Conservation (phyloP, 306 rosid species). For the Rubus idaeus region DNA sequence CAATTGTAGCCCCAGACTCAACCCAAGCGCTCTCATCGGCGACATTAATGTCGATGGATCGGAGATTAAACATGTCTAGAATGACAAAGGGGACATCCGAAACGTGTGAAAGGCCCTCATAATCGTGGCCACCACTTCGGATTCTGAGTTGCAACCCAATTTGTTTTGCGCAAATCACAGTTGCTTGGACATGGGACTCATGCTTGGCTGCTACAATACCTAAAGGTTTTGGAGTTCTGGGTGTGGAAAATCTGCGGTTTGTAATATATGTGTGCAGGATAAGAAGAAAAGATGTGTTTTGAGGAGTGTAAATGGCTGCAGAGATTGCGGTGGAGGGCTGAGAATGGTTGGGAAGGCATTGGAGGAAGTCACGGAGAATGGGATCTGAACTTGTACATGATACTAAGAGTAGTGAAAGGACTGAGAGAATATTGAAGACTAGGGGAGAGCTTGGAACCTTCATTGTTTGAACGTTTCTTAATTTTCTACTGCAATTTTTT, state of each 20-base stretch:
- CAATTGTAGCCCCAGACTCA: conserved; percentile 34
- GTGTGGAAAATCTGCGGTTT: conserved; percentile 26
- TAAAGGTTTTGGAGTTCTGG: conserved; percentile 34
- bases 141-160: conserved; percentile 25
- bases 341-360: conserved; percentile 12
- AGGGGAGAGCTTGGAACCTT: too few species aligned
- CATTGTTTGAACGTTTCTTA: too few species aligned
- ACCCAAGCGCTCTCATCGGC: conserved; percentile 28
- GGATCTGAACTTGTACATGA: background rate
- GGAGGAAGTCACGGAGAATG: background rate
- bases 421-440: background rate
- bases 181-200: conserved; percentile 27
- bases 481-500: too few species aligned
- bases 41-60: conserved; percentile 18
- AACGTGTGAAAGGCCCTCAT: conserved; percentile 29
- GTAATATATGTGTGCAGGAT: conserved; percentile 11
- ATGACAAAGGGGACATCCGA: conserved; percentile 27
- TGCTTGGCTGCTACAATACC: conserved; percentile 20
- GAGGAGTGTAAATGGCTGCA: conserved; percentile 19
- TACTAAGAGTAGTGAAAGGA: background rate
- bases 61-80: conserved; percentile 37
- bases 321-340: background rate
- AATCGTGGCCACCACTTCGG: conserved; percentile 47
- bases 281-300: conserved; percentile 20
- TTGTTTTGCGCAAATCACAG: conserved; percentile 22